Evolutionary conservation across 805 yeast genomes (phyloP), one percentile per base, ranked within the genome.

Genomic region (Starmerella riodocensis): DNA sequence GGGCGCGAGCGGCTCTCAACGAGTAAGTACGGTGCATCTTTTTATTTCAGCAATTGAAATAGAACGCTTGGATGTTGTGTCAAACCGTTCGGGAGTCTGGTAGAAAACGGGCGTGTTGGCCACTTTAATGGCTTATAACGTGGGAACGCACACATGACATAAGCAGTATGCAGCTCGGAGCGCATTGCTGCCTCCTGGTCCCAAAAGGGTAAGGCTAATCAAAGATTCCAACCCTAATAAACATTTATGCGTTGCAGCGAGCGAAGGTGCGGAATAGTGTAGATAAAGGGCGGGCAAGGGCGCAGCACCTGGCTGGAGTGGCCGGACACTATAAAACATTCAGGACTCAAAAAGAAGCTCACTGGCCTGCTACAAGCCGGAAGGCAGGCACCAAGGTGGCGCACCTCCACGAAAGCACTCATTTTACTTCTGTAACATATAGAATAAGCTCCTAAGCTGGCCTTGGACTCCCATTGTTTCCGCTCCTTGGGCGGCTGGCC

Each of bases 11-110:
- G 54, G 85, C 77, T 74, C 98, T 85, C 65, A 88, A 71, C 26
- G 98, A 88, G 67, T 91, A 91, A 36, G 98, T 88, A 78, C 96
- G 81, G 73, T 88, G 96, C 98, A 91, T 91, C 40, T 40, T 53
- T 37, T 20, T 29, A 14, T 9, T 29, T 31, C 21, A 7, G 20
- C 25, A 31, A 31, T 21, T 31, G 34, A 31, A 31, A 31, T 7
- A 17, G 8, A 21, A 17, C 25, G 20, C 5, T 21, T 17, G 20
- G 21, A n/a, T 14, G 29, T 29, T 34, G 36, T 25, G 20, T 30
- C 29, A 24, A 31, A 36, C 24, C 34, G 22, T 19, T 14, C 24
- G n/a, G 31, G 13, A 17, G n/a, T 19, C 9, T 8, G 20, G 36
- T 26, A 23, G n/a, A n/a, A 25, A n/a, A 4, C 13, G 39, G 36